phyloP scores from a whole-genome alignment of 768 basidiomycete genomes.

The Lanmaoa pseudosensibilis region DNA sequence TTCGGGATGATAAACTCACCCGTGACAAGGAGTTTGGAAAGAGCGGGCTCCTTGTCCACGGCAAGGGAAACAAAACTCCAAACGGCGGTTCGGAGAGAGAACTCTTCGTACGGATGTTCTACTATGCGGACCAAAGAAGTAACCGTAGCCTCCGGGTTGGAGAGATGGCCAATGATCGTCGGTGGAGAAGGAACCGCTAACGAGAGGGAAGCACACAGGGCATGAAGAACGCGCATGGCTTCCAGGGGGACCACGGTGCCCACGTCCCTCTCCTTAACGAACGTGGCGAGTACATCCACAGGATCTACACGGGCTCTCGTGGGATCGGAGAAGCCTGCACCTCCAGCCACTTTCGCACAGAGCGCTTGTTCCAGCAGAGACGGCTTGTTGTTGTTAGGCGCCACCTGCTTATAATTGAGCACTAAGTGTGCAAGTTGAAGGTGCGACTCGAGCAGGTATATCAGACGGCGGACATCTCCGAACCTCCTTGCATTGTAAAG shows the following conservation, averaged over 20 bases:
- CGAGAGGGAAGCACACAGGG: constrained; percentile 66
- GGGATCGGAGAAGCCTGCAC: constrained; percentile 44
- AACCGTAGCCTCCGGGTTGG: constrained; percentile 72
- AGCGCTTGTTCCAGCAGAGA: constrained; percentile 77
- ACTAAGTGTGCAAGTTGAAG: constrained; percentile 61
- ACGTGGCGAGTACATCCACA: constrained; percentile 70
- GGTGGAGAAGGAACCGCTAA: constrained; percentile 59
- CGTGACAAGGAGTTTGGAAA: constrained; percentile 74
- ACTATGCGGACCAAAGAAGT: constrained; percentile 67
- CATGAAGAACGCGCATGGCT: constrained; percentile 64
- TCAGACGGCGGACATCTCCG: constrained; percentile 67
- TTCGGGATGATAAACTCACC: constrained; percentile 62
- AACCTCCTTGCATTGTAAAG: constrained; percentile 64
- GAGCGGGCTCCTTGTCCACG: constrained; percentile 83
- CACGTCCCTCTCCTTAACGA: constrained; percentile 63
- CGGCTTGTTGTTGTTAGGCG: constrained; percentile 41
- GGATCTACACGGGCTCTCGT: constrained; percentile 59
- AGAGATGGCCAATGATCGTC: constrained; percentile 75
- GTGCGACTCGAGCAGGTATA: constrained; percentile 67
- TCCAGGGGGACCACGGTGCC: constrained; percentile 62
- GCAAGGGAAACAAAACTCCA: constrained; percentile 85
- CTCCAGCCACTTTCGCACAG: constrained; percentile 59
- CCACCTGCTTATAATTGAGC: constrained; percentile 61
- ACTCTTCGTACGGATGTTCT: constrained; percentile 78
- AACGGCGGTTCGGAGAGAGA: constrained; percentile 65